Percentiles rank a stretch among this genome's conserved stretches.
Conservation (phyloP, 106 monocot genomes). For the Acorus gramineus region DNA sequence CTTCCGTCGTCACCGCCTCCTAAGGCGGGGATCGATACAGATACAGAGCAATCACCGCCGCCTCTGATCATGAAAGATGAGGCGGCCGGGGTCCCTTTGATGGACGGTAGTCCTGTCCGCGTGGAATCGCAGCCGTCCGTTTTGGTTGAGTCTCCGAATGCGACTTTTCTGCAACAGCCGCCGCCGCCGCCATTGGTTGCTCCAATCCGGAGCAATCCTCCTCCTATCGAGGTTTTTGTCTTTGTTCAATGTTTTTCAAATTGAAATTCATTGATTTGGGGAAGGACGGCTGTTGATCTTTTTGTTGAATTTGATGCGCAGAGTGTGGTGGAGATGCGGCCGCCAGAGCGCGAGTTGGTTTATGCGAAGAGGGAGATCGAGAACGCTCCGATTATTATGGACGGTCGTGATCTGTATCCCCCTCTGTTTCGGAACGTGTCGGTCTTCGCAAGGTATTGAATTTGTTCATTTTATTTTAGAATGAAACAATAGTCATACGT, state of each 20-base stretch:
- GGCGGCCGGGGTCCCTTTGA: too few species aligned
- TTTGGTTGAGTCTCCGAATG: too few species aligned
- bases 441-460: slow-evolving; percentile 52
- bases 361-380: slow-evolving; percentile 65
- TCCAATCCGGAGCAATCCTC: too few species aligned
- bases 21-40: too few species aligned
- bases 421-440: slow-evolving; percentile 68
- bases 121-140: too few species aligned
- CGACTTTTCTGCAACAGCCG: too few species aligned
- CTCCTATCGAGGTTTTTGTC: too few species aligned
- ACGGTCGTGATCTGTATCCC: slow-evolving; percentile 58
- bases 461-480: background rate
- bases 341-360: slow-evolving; percentile 44
- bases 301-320: background rate
- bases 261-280: background rate
- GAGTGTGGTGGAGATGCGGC: slow-evolving; percentile 17
- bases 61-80: too few species aligned
- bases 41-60: too few species aligned
- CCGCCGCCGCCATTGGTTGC: too few species aligned
- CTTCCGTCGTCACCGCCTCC: background rate
- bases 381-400: slow-evolving; percentile 28
- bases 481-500: too few species aligned
- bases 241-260: background rate
- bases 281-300: background rate
- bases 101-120: too few species aligned